Conservation (phyloP, 2,329 filamentous ascomycete species). For the Botrytis pseudocinerea region DNA sequence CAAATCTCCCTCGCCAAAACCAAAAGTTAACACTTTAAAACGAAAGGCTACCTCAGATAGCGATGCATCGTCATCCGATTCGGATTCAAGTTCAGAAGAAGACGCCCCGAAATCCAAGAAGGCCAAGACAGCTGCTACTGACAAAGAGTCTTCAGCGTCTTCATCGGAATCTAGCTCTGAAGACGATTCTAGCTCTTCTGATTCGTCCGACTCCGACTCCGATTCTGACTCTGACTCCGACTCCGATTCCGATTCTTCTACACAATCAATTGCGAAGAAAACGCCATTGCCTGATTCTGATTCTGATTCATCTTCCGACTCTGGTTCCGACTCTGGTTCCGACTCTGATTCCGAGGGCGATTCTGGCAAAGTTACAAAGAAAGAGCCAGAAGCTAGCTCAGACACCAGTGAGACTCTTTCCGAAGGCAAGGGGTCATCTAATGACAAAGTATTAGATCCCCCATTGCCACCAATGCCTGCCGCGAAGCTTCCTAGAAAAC, state of each 20-base stretch:
- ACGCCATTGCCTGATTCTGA: constrained; percentile 36
- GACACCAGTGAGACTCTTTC: constrained; percentile 41
- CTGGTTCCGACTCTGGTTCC: constrained; percentile 35
- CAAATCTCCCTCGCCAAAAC: constrained; percentile 36
- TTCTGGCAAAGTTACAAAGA: constrained; percentile 47
- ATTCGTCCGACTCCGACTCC: constrained; percentile 36
- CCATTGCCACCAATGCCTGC: constrained; percentile 42
- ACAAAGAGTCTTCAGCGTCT: constrained; percentile 24
- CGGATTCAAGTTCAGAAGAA: constrained; percentile 41
- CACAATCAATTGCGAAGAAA: constrained; percentile 37
- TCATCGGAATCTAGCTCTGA: constrained; percentile 40
- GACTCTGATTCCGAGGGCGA: constrained; percentile 44
- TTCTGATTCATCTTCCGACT: constrained; percentile 42
- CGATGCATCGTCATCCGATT: constrained; percentile 33
- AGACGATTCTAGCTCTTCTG: constrained; percentile 41
- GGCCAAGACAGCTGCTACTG: constrained; percentile 19
- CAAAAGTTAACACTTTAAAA: constrained; percentile 51
- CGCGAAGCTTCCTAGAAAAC: constrained; percentile 47
- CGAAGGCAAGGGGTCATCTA: constrained; percentile 34
- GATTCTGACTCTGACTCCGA: constrained; percentile 41
- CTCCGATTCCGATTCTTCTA: constrained; percentile 36
- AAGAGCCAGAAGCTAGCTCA: constrained; percentile 41
- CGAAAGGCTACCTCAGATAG: constrained; percentile 50
- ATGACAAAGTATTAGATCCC: constrained; percentile 35
- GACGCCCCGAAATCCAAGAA: constrained; percentile 25